Evolutionary conservation across 2,329 filamentous ascomycete genomes (phyloP), one percentile per base, ranked within the genome.

Genomic region (Colletotrichum ledebouriae): DNA sequence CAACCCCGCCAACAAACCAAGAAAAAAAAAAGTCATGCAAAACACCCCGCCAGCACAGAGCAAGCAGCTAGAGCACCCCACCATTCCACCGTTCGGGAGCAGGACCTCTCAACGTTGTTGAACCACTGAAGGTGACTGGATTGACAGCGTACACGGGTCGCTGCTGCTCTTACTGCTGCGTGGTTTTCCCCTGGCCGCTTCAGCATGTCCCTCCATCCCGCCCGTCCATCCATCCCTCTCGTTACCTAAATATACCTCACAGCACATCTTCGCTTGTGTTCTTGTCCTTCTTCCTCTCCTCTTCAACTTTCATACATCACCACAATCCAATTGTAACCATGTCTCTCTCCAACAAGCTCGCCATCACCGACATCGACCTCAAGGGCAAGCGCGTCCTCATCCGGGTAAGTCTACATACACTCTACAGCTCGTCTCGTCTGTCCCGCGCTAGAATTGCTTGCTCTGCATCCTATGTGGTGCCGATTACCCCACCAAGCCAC

Each of bases 321-420:
- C 59, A 64, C 57, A 57, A 73, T 47, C 68, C 56, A 70, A 73
- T 71, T 63, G 69, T 72, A 78, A 89, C 77, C 70, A 99, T 99
- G 96, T 98, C 96, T 90, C 93, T 99, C 80, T 93, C 94, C 77
- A 98, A 90, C 89, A 99, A 99, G 89, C 93, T 99, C 77, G 93
- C 94, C 75, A 98, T 99, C 83, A 93, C 90, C 74, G 95, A 99
- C 79, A 91, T 97, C 78, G 94, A 99, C 84, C 88, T 99, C 83
- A 97, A 97, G 90, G 95, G 88, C 89, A 99, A 99, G 90, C 90
- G 94, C 77, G 96, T 98, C 82, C 88, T 99, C 77, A 98, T 99
- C 81, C 92, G 96, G 78, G 96, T 97, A 88, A 82, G 92, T 85
- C 70, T 60, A n/a, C 22, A 25, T 60, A n/a, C 22, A 25, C 49